Evolutionary conservation across 768 basidiomycete genomes (phyloP), one percentile per base, ranked within the genome.

Genomic region (Ramaria sp.): DNA sequence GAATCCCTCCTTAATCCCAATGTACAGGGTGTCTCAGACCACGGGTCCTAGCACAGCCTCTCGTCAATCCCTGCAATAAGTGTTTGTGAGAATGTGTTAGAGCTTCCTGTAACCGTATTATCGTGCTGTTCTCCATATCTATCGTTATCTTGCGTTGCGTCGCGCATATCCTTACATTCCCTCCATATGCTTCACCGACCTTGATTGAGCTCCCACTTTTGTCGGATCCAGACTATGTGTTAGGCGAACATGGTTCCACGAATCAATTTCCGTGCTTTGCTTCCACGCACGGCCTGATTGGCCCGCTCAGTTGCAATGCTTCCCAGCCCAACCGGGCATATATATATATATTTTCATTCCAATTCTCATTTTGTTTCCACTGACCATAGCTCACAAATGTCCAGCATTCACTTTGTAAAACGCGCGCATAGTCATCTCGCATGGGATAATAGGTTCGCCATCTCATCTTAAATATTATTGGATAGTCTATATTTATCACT

Each of bases 361-460:
- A 8, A 9, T 34, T 34, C 13, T 13, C 32, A 34, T 37, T 28
- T 7, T 16, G 7, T 8, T 37, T 22, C 39, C 39, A 41, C 13
- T 41, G 13, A 41, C 20, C 39, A 41, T 20, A 41, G 38, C 5
- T 41, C 16, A 4, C 39, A 15, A n/a, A 55, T 55, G 53, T 22
- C 53, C 12, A 52, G 38, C 27, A 78, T 82, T 53, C 79, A 83
- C 64, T 62, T 73, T 43, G 69, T 82, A 56, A 74, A 73, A 58
- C 74, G 77, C 27, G 62, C 70, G 4, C 77, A 80, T 56, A 70
- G 65, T 36, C 78, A 82, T 62, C 70, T 81, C 3, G 75, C 75
- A 49, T 82, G 79, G 78, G 78, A 81, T 59, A 77, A 80, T 57
- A 79, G 75, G 81, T 78, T 25, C 25, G 45, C 28, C 2, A 12